A percentile compares a stretch with the other conserved stretches of the same genome.
These are phyloP conservation scores for Colletotrichum spinosum DNA, from an alignment of 2,329 filamentous ascomycete genomes.

Conservation along the genomic window DNA sequence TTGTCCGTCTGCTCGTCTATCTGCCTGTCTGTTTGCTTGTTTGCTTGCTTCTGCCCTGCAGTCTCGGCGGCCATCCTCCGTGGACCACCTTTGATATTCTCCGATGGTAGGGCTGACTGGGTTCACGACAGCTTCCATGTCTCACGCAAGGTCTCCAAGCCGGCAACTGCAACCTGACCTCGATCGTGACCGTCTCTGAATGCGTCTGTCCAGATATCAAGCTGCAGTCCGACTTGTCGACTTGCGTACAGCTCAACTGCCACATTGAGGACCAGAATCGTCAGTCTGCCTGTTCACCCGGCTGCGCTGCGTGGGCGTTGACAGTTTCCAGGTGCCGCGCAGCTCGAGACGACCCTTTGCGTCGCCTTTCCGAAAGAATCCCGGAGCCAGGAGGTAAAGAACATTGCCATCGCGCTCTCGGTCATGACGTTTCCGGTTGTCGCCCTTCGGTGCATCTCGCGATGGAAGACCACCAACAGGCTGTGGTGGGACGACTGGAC, in stretches of 20 bases:
- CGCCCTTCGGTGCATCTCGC: slow-evolving; percentile 38
- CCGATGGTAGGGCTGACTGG: slow-evolving; percentile 24
- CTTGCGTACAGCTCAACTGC: slow-evolving; percentile 39
- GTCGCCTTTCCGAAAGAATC: slow-evolving; percentile 39
- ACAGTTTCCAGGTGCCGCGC: slow-evolving; percentile 3
- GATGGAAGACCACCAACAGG: slow-evolving; percentile 30
- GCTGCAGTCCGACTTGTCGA: slow-evolving; percentile 33
- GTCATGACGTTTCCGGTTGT: slow-evolving; percentile 35
- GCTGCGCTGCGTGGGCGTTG: not conserved
- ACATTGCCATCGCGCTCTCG: slow-evolving; percentile 41
- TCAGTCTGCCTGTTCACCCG: slow-evolving; percentile 6
- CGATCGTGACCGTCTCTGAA: slow-evolving; percentile 27
- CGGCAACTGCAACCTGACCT: slow-evolving; percentile 37
- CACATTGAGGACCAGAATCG: slow-evolving; percentile 37
- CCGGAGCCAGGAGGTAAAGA: slow-evolving; percentile 38
- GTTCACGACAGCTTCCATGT: slow-evolving; percentile 31
- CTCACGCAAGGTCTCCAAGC: slow-evolving; percentile 12
- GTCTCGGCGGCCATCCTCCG: not conserved
- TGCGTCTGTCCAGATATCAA: slow-evolving; percentile 38
- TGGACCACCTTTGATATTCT: slow-evolving; percentile 10
- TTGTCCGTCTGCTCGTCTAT: not conserved
- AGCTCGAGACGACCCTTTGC: slow-evolving; percentile 33
- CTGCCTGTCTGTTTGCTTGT: not conserved
- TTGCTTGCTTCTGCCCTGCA: not conserved
- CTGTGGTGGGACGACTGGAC: slow-evolving; percentile 41